Percentiles rank a stretch among this genome's conserved stretches.
These are phyloP conservation scores for Cydonia oblonga DNA, from an alignment of 331 rosid species.

Conservation along the genomic window DNA sequence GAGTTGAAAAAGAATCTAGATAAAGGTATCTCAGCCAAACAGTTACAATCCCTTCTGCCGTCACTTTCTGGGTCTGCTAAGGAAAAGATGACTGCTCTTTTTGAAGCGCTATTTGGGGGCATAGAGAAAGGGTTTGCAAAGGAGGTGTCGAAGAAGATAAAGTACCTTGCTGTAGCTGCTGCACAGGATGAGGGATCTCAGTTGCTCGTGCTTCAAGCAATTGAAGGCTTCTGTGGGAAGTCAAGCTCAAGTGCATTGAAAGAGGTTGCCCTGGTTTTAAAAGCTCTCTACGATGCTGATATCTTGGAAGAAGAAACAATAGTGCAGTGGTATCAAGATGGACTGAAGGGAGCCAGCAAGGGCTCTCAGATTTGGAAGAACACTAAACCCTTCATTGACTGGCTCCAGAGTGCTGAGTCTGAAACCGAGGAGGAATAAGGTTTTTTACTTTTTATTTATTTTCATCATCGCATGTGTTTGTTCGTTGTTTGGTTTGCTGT, in stretches of 20 bases:
- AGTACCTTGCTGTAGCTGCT: slow-evolving; percentile 32
- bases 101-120: slow-evolving; percentile 33
- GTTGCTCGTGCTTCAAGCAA: slow-evolving; percentile 26
- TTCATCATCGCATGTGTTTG: not conserved
- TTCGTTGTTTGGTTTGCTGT: not conserved
- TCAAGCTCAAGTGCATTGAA: slow-evolving; percentile 23
- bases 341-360: slow-evolving; percentile 32
- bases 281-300: slow-evolving; percentile 53
- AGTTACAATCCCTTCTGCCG: slow-evolving; percentile 26
- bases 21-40: slow-evolving; percentile 25
- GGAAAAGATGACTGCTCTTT: slow-evolving; percentile 40
- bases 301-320: slow-evolving; percentile 46
- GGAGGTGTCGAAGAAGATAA: slow-evolving; percentile 30
- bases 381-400: slow-evolving; percentile 36
- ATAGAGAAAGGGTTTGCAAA: slow-evolving; percentile 46
- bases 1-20: slow-evolving; percentile 35
- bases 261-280: slow-evolving; percentile 48
- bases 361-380: slow-evolving; percentile 48
- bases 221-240: slow-evolving; percentile 39
- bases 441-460: not conserved
- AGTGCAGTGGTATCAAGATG: slow-evolving; percentile 41
- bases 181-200: slow-evolving; percentile 34
- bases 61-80: slow-evolving; percentile 27
- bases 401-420: slow-evolving; percentile 73
- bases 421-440: slow-evolving; percentile 44